A percentile compares a stretch with the other conserved stretches of the same genome.
Evolutionary conservation across 2,329 filamentous ascomycete species (phyloP).

Genomic region (Claviceps sp.): DNA sequence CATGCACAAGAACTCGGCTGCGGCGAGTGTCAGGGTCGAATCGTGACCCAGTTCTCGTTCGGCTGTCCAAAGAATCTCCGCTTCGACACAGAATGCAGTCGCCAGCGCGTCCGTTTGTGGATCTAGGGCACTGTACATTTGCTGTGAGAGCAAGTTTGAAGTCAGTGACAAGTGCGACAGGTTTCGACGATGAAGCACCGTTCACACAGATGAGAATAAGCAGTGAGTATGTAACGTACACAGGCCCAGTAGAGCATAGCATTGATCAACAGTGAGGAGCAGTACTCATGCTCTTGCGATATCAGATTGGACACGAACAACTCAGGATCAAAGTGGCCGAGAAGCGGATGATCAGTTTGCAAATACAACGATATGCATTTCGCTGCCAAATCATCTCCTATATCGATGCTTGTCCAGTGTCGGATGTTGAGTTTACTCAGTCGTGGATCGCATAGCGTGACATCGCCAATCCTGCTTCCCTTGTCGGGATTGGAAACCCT

Average conservation of each 20-base stretch:
- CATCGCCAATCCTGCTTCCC: background rate
- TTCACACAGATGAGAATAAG: no score
- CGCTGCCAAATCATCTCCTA: conserved; percentile 16
- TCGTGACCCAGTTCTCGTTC: conserved; percentile 10
- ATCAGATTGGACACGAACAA: conserved; percentile 22
- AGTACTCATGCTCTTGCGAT: conserved; percentile 12
- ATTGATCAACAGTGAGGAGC: conserved; percentile 22
- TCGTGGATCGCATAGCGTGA: conserved; percentile 14
- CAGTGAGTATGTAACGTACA: conserved; percentile 12
- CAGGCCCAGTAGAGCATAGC: conserved; percentile 21
- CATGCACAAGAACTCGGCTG: conserved; percentile 17
- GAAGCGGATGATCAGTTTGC: conserved; percentile 22
- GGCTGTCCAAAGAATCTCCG: conserved; percentile 13
- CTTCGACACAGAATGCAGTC: conserved; percentile 12
- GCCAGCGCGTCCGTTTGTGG: conserved; percentile 11
- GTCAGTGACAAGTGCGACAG: background rate
- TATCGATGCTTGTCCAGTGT: conserved; percentile 20
- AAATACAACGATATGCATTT: conserved; percentile 22
- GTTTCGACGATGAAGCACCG: no score
- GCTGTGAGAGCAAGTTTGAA: conserved; percentile 9
- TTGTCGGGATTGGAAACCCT: background rate
- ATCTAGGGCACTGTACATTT: conserved; percentile 22
- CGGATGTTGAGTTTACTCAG: conserved; percentile 14
- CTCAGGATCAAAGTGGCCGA: conserved; percentile 22
- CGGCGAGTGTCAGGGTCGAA: conserved; percentile 16